phyloP scores from a whole-genome alignment of 768 basidiomycete genomes.

The Collybia nuda region DNA sequence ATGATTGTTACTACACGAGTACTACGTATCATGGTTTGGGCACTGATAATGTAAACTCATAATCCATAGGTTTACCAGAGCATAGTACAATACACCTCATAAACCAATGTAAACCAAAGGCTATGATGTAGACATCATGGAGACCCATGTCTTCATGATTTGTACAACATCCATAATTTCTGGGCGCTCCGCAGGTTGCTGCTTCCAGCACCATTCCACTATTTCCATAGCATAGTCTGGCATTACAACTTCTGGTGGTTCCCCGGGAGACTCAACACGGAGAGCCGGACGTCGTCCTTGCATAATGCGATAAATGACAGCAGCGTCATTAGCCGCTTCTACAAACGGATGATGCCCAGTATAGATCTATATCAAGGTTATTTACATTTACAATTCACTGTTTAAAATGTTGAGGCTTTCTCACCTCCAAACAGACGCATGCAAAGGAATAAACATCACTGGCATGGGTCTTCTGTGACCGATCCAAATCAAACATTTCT shows the following conservation, averaged over 20 bases:
- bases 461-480: constrained; percentile 21
- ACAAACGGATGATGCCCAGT: constrained; percentile 15
- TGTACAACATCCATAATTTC: constrained; percentile 17
- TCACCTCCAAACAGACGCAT: constrained; percentile 31
- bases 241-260: constrained; percentile 7
- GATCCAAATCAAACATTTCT: constrained; percentile 18
- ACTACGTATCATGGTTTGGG: no score
- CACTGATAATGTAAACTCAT: no score
- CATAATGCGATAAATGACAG: constrained; percentile 16
- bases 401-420: background rate
- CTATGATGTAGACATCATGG: constrained; percentile 5
- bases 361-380: constrained; percentile 4
- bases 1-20: no score
- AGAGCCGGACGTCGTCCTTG: constrained; percentile 12
- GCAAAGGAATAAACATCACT: constrained; percentile 34
- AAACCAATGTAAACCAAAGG: background rate
- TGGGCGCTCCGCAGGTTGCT: constrained; percentile 14
- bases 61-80: no score
- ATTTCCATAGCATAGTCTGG: constrained; percentile 13
- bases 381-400: background rate
- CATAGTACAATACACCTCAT: no score
- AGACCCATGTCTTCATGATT: constrained; percentile 17
- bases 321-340: constrained; percentile 16
- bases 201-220: constrained; percentile 18
- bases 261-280: constrained; percentile 3